These are phyloP conservation scores for Fusarium luffae DNA, from an alignment of 2,329 filamentous ascomycete genomes.

Conservation along the genomic window DNA sequence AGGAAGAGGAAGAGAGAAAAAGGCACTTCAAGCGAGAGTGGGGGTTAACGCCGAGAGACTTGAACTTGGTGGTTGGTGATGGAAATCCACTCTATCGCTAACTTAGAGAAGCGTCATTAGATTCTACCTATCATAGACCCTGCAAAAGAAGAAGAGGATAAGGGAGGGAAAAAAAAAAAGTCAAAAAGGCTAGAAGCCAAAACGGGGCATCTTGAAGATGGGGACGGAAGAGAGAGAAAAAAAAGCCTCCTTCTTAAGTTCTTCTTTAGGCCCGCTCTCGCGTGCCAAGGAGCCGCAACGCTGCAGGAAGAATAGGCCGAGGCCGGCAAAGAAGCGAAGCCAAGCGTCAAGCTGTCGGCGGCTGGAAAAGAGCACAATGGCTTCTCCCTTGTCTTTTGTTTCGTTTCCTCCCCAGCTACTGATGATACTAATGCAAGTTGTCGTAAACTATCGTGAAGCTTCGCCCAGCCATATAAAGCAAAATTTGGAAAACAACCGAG, in stretches of 20 bases:
- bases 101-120: conserved; percentile 11
- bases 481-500: not conserved
- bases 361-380: not conserved
- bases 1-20: conserved; percentile 3
- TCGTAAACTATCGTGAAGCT: not conserved
- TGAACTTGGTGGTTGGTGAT: conserved; percentile 7
- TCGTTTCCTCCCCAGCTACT: not conserved
- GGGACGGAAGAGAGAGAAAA: not conserved
- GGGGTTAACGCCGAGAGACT: conserved; percentile 4
- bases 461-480: not conserved
- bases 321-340: conserved; percentile 9
- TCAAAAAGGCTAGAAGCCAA: conserved; percentile 1
- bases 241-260: conserved; percentile 16
- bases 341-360: not conserved
- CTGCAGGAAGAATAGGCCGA: conserved; percentile 30
- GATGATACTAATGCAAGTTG: not conserved
- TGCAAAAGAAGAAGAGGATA: conserved; percentile 8
- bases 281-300: conserved; percentile 13
- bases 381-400: not conserved
- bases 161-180: not conserved
- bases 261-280: conserved; percentile 6
- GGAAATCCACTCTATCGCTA: conserved; percentile 18
- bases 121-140: conserved; percentile 31
- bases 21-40: conserved; percentile 12
- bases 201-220: conserved; percentile 5